Evolutionary conservation across 106 monocot species (phyloP).

Genomic region (Apostasia shenzhenica): DNA sequence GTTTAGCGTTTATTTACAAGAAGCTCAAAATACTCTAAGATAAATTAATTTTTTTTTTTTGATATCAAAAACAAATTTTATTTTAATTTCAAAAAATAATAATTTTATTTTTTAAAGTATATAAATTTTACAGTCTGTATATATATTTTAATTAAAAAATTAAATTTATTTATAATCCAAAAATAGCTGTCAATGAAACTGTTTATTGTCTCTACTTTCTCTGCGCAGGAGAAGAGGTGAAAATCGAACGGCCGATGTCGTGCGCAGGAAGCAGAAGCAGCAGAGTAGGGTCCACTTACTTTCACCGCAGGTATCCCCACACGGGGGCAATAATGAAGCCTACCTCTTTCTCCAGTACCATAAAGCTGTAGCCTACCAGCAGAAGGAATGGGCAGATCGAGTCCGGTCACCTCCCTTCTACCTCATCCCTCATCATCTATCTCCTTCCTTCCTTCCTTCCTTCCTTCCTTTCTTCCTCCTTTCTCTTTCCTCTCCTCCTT

Average conservation of each 20-base stretch:
- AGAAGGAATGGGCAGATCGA: not conserved
- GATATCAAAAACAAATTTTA: too few species aligned
- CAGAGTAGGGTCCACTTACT: constrained; percentile 2
- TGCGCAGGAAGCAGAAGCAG: not conserved
- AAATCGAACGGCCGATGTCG: not conserved
- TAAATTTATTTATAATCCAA: too few species aligned
- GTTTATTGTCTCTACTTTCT: not conserved
- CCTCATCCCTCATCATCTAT: not conserved
- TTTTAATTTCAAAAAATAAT: too few species aligned
- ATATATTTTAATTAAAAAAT: too few species aligned
- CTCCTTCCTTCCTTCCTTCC: not conserved
- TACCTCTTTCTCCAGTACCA: constrained; percentile 3
- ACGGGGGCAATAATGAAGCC: constrained; percentile 3
- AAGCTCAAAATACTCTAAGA: too few species aligned
- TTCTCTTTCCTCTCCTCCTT: not conserved
- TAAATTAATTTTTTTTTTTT: too few species aligned
- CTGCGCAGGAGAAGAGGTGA: not conserved
- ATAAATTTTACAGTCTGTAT: too few species aligned
- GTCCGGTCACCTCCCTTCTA: not conserved
- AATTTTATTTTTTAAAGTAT: too few species aligned
- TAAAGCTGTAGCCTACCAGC: not conserved
- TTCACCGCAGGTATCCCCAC: constrained; percentile 13
- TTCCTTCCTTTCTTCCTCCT: not conserved
- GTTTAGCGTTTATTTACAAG: too few species aligned
- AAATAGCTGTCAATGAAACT: not conserved